Percentiles rank a stretch among this genome's conserved stretches.
These are phyloP conservation scores for Ramularia endophylla DNA, from an alignment of 2,329 filamentous ascomycete species.

Conservation along the genomic window DNA sequence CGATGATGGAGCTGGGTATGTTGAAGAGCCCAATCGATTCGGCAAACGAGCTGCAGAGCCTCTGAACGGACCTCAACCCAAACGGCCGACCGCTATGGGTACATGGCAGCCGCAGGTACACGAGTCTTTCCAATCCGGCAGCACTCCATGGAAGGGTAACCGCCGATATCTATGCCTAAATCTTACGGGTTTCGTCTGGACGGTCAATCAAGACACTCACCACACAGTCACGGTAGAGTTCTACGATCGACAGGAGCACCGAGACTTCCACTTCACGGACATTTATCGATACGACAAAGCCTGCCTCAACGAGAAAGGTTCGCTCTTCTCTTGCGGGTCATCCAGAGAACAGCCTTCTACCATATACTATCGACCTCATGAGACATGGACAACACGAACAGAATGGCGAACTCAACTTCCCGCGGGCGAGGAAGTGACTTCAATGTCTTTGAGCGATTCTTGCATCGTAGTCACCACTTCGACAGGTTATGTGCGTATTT, in stretches of 20 bases:
- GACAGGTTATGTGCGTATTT: slow-evolving; percentile 83
- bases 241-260: slow-evolving; percentile 85
- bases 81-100: slow-evolving; percentile 45
- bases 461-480: slow-evolving; percentile 87
- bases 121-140: slow-evolving; percentile 83
- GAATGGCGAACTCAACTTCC: slow-evolving; percentile 92
- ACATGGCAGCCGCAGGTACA: slow-evolving; percentile 64
- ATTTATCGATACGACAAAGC: slow-evolving; percentile 95
- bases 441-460: slow-evolving; percentile 84
- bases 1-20: slow-evolving; percentile 90
- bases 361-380: slow-evolving; percentile 95
- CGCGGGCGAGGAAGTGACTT: slow-evolving; percentile 74
- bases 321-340: slow-evolving; percentile 77
- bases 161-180: slow-evolving; percentile 91
- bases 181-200: slow-evolving; percentile 92
- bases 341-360: slow-evolving; percentile 61
- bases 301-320: slow-evolving; percentile 76
- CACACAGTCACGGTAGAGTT: slow-evolving; percentile 95
- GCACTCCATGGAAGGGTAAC: slow-evolving; percentile 93
- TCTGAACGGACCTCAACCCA: slow-evolving; percentile 40
- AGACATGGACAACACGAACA: slow-evolving; percentile 85
- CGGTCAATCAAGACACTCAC: slow-evolving; percentile 83
- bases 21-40: slow-evolving; percentile 55
- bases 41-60: slow-evolving; percentile 51
- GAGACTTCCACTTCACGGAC: slow-evolving; percentile 97